phyloP scores from a whole-genome alignment of 2,329 filamentous ascomycete species.

The Hirsutella rhossiliensis region DNA sequence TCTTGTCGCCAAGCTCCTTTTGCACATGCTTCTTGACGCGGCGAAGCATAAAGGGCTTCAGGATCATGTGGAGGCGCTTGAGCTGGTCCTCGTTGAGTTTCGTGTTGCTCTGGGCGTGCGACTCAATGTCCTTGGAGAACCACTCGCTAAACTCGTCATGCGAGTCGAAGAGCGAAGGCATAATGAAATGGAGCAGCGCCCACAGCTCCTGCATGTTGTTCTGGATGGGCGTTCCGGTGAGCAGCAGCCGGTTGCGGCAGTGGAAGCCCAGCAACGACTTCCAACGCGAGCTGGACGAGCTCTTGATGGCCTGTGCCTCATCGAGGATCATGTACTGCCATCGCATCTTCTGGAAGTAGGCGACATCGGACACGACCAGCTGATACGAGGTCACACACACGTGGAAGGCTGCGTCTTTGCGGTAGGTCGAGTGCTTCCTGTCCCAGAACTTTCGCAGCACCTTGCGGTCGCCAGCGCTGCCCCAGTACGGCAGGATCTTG shows the following conservation, averaged over 20 bases:
- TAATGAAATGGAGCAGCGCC: constrained; percentile 97
- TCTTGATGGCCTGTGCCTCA: constrained; percentile 98
- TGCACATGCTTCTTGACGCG: constrained; percentile 99
- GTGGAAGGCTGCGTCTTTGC: constrained; percentile 85
- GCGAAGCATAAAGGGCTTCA: constrained; percentile 98
- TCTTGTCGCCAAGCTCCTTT: constrained; percentile 97
- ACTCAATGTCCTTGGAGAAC: constrained; percentile 96
- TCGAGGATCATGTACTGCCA: constrained; percentile 99
- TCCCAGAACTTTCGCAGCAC: constrained; percentile 98
- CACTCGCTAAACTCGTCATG: constrained; percentile 89
- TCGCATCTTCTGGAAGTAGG: constrained; percentile 97
- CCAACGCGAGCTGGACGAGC: constrained; percentile 90
- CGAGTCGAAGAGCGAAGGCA: constrained; percentile 96
- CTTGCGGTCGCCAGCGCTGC: constrained; percentile 85
- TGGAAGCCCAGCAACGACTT: constrained; percentile 90
- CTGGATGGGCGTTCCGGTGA: constrained; percentile 96
- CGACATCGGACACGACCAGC: constrained; percentile 86
- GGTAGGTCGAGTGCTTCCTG: constrained; percentile 92
- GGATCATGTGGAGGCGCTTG: constrained; percentile 92
- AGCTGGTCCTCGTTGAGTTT: constrained; percentile 98
- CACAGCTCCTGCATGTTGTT: constrained; percentile 99
- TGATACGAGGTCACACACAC: constrained; percentile 96
- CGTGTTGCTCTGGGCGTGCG: constrained; percentile 97
- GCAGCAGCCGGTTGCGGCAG: constrained; percentile 82
- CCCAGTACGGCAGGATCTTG: constrained; percentile 97